A percentile compares a stretch with the other conserved stretches of the same genome.
These are phyloP conservation scores for Carallia pectinifolia DNA, from an alignment of 345 rosid species.

Conservation along the genomic window DNA sequence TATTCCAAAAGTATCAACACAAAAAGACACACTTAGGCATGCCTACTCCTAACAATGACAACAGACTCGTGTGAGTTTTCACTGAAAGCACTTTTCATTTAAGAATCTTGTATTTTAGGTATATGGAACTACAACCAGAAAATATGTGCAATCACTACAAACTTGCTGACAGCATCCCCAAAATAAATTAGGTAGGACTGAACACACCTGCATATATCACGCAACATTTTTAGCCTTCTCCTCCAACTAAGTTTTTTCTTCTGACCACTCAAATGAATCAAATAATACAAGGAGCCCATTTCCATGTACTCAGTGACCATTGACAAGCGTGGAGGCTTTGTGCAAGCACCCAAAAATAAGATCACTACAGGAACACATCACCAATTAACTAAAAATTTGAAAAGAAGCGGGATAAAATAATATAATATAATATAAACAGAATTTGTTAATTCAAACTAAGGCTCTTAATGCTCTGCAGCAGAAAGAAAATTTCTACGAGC, in stretches of 20 bases:
- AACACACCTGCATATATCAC: slow-evolving; percentile 92
- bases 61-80: too few species aligned
- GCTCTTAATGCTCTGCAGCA: background rate
- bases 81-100: too few species aligned
- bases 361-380: slow-evolving; percentile 61
- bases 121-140: too few species aligned
- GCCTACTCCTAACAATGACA: too few species aligned
- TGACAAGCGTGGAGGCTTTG: slow-evolving; percentile 85
- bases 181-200: too few species aligned
- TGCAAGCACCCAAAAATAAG: slow-evolving; percentile 97
- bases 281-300: slow-evolving; percentile 81
- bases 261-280: slow-evolving; percentile 87
- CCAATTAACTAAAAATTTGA: background rate
- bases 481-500: background rate
- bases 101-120: too few species aligned
- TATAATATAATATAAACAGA: background rate
- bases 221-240: slow-evolving; percentile 80
- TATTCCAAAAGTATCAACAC: too few species aligned
- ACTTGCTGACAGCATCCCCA: too few species aligned
- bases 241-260: slow-evolving; percentile 90
- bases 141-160: too few species aligned
- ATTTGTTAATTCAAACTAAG: background rate
- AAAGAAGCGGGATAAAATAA: background rate
- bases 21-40: too few species aligned
- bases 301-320: slow-evolving; percentile 99